Conservation (phyloP, 2,329 filamentous ascomycete species). For the Hirsutella rhossiliensis region DNA sequence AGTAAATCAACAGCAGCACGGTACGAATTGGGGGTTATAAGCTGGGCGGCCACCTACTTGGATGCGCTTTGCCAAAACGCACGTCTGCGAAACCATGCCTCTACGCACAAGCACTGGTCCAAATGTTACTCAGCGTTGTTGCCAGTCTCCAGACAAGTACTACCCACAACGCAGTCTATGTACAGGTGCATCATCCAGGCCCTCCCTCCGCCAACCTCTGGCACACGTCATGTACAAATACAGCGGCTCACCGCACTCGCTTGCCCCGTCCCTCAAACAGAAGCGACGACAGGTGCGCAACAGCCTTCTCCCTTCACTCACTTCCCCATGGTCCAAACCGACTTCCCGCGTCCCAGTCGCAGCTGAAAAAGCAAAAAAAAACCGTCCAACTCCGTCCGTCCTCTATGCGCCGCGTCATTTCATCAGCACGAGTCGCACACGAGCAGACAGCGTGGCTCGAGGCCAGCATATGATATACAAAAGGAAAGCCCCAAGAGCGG, state of each 20-base stretch:
- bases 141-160: too few relatives aligned
- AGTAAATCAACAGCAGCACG: too few relatives aligned
- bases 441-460: neutral
- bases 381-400: constrained; percentile 6
- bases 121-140: too few relatives aligned
- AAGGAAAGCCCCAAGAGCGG: neutral
- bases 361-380: neutral
- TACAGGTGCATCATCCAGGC: too few relatives aligned
- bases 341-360: neutral
- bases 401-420: constrained; percentile 6
- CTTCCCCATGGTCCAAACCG: neutral
- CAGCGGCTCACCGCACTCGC: neutral
- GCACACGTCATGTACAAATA: neutral
- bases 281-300: neutral
- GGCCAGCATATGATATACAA: neutral
- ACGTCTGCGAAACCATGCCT: too few relatives aligned
- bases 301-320: neutral
- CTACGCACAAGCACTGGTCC: too few relatives aligned
- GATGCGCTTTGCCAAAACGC: too few relatives aligned
- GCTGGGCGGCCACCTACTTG: too few relatives aligned
- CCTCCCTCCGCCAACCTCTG: neutral
- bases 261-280: neutral
- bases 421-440: neutral
- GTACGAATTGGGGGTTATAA: too few relatives aligned
- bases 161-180: too few relatives aligned